phyloP scores from a whole-genome alignment of 768 basidiomycete genomes.

The Scleroderma bovista region DNA sequence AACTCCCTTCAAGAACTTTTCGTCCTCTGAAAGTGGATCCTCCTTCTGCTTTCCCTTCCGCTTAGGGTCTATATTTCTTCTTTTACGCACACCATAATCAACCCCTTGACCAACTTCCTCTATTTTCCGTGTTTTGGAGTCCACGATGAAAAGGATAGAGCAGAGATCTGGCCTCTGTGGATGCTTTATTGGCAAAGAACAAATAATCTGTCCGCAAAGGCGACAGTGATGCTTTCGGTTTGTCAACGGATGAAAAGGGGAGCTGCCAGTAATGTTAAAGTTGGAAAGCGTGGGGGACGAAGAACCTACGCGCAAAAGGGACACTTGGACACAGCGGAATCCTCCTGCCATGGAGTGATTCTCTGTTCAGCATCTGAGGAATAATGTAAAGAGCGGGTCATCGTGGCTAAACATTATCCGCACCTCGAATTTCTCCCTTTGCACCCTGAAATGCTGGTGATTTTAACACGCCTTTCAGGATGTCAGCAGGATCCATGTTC shows the following conservation, averaged over 20 bases:
- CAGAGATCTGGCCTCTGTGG: slow-evolving; percentile 64
- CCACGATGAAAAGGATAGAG: slow-evolving; percentile 82
- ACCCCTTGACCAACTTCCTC: slow-evolving; percentile 83
- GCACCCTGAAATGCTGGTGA: slow-evolving; percentile 37
- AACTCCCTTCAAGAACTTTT: slow-evolving; percentile 85
- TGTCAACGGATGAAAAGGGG: slow-evolving; percentile 81
- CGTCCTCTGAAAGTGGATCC: slow-evolving; percentile 49
- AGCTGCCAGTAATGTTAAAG: slow-evolving; percentile 29
- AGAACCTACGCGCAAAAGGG: slow-evolving; percentile 72
- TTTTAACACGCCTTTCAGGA: slow-evolving; percentile 63
- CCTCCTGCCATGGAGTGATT: slow-evolving; percentile 94
- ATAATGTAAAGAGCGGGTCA: background rate
- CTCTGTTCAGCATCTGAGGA: slow-evolving; percentile 72
- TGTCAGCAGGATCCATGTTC: slow-evolving; percentile 58
- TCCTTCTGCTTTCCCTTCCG: slow-evolving; percentile 29
- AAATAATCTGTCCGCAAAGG: slow-evolving; percentile 87
- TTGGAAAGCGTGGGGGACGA: background rate
- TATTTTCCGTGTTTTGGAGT: slow-evolving; percentile 66
- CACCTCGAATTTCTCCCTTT: slow-evolving; percentile 69
- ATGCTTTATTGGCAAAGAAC: slow-evolving; percentile 75
- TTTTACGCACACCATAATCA: slow-evolving; percentile 71
- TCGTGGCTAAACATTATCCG: slow-evolving; percentile 6
- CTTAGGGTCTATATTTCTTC: slow-evolving; percentile 29
- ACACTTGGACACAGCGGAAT: slow-evolving; percentile 70
- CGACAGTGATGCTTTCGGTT: slow-evolving; percentile 97